Base-by-base conservation (phyloP, 2,329 filamentous ascomycete species). In the Fusarium succisae region DNA sequence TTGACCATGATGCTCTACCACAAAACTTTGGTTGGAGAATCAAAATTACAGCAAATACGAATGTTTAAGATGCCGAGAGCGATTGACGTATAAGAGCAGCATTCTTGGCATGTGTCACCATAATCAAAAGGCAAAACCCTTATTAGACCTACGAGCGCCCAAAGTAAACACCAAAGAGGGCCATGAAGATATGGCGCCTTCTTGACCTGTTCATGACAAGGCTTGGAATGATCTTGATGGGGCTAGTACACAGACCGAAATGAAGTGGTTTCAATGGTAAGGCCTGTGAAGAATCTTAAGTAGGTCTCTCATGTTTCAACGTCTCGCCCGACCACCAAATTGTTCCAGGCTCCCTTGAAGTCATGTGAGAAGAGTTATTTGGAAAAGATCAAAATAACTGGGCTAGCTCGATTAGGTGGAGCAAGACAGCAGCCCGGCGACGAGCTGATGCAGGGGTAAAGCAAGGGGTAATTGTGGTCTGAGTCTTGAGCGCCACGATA, bases 121-220 rank as follows among this genome's bases (percentile, higher is more conserved):
- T 8, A n/a, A n/a, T 30, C 11, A 50, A 17, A 9, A 30, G 0
- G 14, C 9, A 9, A 9, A 6, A 3, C 5, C 3, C 14, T 13
- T n/a, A 9, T 5, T 18, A 24, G 47, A 32, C 28, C 22, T 32
- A 5, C 30, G 7, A 30, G 10, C 20, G 7, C 26, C 45, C 7
- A 30, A n/a, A 18, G 20, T 30, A 7, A 11, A 30, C 14, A 48
- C 0, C 9, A 17, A 15, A 22, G 20, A 47, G 26, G n/a, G 1
- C 5, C 9, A 6, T n/a, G 26, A 32, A 32, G 10, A 14, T 1
- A n/a, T n/a, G 1, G 15, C 15, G 15, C 11, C 10, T 32, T n/a
- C 20, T 9, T n/a, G 22, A 30, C 26, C 47, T 18, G 5, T 3
- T 17, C 8, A 18, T 9, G 28, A 10, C 47, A 24, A 50, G 22